phyloP scores from a whole-genome alignment of 2,329 filamentous ascomycete genomes.

The Monilinia fructicola region DNA sequence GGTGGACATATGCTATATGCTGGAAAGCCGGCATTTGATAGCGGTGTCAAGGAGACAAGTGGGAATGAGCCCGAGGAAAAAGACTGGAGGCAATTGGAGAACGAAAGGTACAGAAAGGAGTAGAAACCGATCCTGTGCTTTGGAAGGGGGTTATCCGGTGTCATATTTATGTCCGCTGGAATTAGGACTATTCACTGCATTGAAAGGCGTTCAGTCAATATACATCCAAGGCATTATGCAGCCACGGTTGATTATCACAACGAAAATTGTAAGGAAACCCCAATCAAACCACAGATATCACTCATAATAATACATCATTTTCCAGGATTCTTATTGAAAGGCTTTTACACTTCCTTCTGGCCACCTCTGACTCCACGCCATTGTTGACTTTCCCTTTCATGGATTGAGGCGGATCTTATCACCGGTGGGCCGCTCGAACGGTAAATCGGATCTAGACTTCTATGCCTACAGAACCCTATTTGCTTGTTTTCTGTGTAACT shows the following conservation, averaged over 20 bases:
- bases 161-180: not conserved
- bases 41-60: constrained; percentile 62
- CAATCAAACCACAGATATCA: constrained; percentile 2
- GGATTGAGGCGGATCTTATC: not conserved
- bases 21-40: constrained; percentile 68
- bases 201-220: constrained; percentile 2
- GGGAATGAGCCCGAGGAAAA: constrained; percentile 62
- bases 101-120: constrained; percentile 56
- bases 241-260: constrained; percentile 12
- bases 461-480: not conserved
- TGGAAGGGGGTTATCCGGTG: not conserved
- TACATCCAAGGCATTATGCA: not conserved
- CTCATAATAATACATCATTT: constrained; percentile 6
- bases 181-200: not conserved
- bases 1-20: constrained; percentile 72
- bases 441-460: not conserved
- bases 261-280: not conserved
- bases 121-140: not conserved
- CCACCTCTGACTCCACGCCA: not conserved
- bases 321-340: not conserved
- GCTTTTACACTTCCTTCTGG: not conserved
- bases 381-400: not conserved
- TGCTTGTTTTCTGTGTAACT: constrained; percentile 5
- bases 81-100: constrained; percentile 66
- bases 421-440: not conserved